Percentiles rank a stretch among this genome's conserved stretches.
Conservation (phyloP, 2,329 filamentous ascomycete genomes). For the Domatiomyces catenatus region DNA sequence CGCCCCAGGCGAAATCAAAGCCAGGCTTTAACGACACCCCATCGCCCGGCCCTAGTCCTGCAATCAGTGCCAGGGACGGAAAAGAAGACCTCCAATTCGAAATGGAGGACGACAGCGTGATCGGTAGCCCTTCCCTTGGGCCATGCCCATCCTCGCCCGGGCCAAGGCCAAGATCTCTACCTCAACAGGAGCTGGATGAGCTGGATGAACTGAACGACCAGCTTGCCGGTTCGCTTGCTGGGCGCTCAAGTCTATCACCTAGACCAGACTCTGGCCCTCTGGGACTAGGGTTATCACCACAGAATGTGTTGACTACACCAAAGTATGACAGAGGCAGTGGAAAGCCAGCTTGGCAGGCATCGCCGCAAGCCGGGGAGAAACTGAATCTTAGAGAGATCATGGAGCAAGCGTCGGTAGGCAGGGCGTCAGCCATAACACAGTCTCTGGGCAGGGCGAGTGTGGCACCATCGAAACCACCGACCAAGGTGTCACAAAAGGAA, state of each 20-base stretch:
- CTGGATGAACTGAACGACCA: background rate
- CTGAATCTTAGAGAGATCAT: conserved; percentile 65
- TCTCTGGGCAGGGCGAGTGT: conserved; percentile 33
- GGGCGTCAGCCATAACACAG: conserved; percentile 38
- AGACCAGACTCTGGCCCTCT: background rate
- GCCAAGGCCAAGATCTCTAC: background rate
- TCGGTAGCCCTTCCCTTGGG: background rate
- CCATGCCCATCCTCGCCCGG: background rate
- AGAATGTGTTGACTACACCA: background rate
- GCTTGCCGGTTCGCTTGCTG: background rate
- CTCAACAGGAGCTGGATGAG: background rate
- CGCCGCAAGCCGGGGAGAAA: background rate
- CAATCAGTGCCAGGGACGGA: conserved; percentile 43
- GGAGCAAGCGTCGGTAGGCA: conserved; percentile 39
- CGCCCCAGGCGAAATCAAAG: conserved; percentile 1
- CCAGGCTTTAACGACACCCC: conserved; percentile 5
- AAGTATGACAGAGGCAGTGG: background rate
- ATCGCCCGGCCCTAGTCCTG: conserved; percentile 37
- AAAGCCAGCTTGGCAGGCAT: background rate
- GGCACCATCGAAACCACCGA: conserved; percentile 22
- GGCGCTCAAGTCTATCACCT: background rate
- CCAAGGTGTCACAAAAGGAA: conserved; percentile 79
- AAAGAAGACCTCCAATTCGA: conserved; percentile 70
- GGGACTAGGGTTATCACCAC: background rate
- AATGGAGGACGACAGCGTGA: conserved; percentile 61